Conservation (phyloP, 2,329 filamentous ascomycete genomes). For the Fusarium continuum region DNA sequence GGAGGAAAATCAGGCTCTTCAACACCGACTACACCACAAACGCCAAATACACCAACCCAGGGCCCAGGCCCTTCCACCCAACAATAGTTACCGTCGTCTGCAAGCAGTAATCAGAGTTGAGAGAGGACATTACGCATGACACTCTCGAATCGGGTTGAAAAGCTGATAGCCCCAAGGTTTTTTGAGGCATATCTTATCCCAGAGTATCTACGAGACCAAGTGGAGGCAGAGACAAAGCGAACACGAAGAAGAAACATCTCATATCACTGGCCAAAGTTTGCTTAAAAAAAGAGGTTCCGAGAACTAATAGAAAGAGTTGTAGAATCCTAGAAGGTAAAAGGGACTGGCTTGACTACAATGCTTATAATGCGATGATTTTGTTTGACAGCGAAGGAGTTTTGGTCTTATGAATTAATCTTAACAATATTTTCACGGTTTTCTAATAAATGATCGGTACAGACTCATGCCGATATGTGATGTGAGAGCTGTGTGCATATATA, state of each 20-base stretch:
- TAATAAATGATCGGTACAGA: neutral
- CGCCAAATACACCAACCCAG: neutral
- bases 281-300: neutral
- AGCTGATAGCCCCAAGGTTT: neutral
- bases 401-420: neutral
- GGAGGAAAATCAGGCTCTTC: neutral
- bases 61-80: neutral
- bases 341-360: neutral
- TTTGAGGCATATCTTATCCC: neutral
- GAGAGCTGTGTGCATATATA: neutral
- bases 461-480: neutral
- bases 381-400: neutral
- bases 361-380: neutral
- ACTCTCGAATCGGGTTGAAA: neutral
- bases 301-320: neutral
- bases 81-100: neutral
- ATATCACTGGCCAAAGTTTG: neutral
- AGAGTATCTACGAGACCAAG: neutral
- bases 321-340: neutral
- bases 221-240: neutral
- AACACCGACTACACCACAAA: neutral
- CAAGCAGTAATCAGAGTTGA: neutral
- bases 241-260: too few species aligned
- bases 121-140: too few species aligned
- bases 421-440: neutral